These are phyloP conservation scores for Metschnikowia peoriensis DNA, from an alignment of 805 yeast genomes.

Conservation along the genomic window DNA sequence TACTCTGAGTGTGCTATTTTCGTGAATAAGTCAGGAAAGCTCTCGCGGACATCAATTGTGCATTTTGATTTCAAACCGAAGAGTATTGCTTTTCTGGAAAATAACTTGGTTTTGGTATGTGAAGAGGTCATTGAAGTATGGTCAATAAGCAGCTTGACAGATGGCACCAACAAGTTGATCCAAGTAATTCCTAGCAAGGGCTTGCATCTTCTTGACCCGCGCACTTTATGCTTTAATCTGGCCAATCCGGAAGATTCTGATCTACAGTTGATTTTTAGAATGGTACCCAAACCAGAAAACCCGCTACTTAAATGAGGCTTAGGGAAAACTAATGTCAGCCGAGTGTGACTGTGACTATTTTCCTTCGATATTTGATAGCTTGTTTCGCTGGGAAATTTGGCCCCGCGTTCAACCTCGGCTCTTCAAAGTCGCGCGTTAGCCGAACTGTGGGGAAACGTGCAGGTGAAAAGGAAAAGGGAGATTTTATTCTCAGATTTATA, in stretches of 20 bases:
- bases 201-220: constrained; percentile 34
- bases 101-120: constrained; percentile 46
- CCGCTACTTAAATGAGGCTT: background rate
- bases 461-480: background rate
- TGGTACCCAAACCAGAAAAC: constrained; percentile 4
- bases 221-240: constrained; percentile 35
- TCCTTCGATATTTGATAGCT: too few relatives aligned
- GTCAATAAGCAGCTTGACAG: constrained; percentile 48
- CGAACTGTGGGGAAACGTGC: constrained; percentile 7
- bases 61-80: constrained; percentile 43
- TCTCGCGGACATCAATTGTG: constrained; percentile 44
- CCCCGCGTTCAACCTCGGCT: background rate
- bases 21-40: constrained; percentile 56
- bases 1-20: constrained; percentile 71
- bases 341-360: too few relatives aligned
- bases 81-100: constrained; percentile 32
- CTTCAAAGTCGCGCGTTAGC: background rate
- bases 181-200: constrained; percentile 76
- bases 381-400: too few relatives aligned
- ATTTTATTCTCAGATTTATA: background rate
- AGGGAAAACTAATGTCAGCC: too few relatives aligned
- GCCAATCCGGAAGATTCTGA: constrained; percentile 67
- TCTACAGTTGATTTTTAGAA: constrained; percentile 53
- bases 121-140: constrained; percentile 72
- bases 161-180: constrained; percentile 46